Evolutionary conservation across 1,284 basidiomycete species (phyloP), one percentile per base, ranked within the genome.

Genomic region (Trichosporon faecale): DNA sequence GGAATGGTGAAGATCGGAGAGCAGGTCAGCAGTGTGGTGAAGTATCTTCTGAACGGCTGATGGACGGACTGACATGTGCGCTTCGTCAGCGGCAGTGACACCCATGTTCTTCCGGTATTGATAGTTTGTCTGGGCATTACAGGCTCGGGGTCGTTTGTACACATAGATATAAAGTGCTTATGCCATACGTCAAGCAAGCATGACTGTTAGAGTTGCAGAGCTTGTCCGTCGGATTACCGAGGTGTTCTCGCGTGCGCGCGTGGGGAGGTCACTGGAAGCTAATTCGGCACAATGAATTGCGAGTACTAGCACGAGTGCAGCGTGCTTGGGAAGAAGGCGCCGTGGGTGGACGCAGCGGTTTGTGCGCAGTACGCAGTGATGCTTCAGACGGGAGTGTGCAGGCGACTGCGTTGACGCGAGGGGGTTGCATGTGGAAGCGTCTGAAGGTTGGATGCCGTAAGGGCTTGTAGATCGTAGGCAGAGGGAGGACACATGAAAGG

Each of bases 1-100:
- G 81, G 81, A 21, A 82, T 83, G 79, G 78, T 75, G 29, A 79
- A 78, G 72, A 77, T 78, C 25, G 81, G 81, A 12, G 81, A 83
- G 64, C 76, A 77, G 21, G 81, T 83, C 8, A 73, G 75, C 27
- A 75, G 72, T 3, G 80, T 83, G 3, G 81, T 83, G n/a, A 73
- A 79, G 33, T 81, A 75, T 72, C 74, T 83, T 25, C 73, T 83
- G 74, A 78, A 61, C 29, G 57, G 57, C 57, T 61, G 29, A 61
- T 61, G 57, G 27, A 18, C 57, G 29, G 27, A 29, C 29, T 31
- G 27, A 31, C 16, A 18, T 61, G 57, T 33, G 57, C 18, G 3
- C 27, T 5, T 16, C 18, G 29, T n/a, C 23, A 27, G 18, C 8
- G 16, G 29, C 57, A 33, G 27, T n/a, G 27, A 31, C 9, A 7